Evolutionary conservation across 2,329 filamentous ascomycete species (phyloP).

Genomic region (Cadophora malorum): DNA sequence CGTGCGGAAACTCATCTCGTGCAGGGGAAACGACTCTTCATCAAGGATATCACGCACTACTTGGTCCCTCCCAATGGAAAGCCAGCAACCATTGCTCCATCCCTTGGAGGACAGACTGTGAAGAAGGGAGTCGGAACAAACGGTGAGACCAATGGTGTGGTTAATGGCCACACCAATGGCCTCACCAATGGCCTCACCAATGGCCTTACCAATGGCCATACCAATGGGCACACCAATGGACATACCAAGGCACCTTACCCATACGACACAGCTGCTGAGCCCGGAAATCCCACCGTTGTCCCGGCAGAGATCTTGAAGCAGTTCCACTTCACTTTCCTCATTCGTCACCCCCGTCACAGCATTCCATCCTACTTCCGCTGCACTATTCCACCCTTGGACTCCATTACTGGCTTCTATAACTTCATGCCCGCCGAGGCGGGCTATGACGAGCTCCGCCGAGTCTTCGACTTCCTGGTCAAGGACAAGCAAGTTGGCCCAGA

Average conservation of each 20-base stretch:
- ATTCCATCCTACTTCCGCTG: slow-evolving; percentile 96
- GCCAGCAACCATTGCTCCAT: slow-evolving; percentile 75
- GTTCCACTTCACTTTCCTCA: slow-evolving; percentile 96
- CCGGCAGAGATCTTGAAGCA: slow-evolving; percentile 74
- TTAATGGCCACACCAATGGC: slow-evolving; percentile 41
- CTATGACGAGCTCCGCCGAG: slow-evolving; percentile 82
- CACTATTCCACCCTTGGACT: slow-evolving; percentile 84
- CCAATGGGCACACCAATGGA: slow-evolving; percentile 42
- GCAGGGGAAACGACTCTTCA: slow-evolving; percentile 90
- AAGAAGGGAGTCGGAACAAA: slow-evolving; percentile 46
- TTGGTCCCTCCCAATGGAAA: slow-evolving; percentile 77
- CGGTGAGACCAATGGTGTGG: slow-evolving; percentile 36
- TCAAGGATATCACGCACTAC: slow-evolving; percentile 98
- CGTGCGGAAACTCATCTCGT: slow-evolving; percentile 49
- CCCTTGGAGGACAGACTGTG: slow-evolving; percentile 55
- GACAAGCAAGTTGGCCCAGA: slow-evolving; percentile 74
- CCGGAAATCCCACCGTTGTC: slow-evolving; percentile 83
- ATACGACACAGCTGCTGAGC: slow-evolving; percentile 64
- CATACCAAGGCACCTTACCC: slow-evolving; percentile 56
- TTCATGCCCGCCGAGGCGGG: slow-evolving; percentile 91
- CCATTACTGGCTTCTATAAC: slow-evolving; percentile 82
- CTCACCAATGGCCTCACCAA: slow-evolving; percentile 47
- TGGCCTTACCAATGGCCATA: slow-evolving; percentile 45
- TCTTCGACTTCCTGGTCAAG: slow-evolving; percentile 84
- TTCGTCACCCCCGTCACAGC: slow-evolving; percentile 90